These are phyloP conservation scores for Yamadazyma aaseri DNA, from an alignment of 1,139 yeast species.

Conservation along the genomic window DNA sequence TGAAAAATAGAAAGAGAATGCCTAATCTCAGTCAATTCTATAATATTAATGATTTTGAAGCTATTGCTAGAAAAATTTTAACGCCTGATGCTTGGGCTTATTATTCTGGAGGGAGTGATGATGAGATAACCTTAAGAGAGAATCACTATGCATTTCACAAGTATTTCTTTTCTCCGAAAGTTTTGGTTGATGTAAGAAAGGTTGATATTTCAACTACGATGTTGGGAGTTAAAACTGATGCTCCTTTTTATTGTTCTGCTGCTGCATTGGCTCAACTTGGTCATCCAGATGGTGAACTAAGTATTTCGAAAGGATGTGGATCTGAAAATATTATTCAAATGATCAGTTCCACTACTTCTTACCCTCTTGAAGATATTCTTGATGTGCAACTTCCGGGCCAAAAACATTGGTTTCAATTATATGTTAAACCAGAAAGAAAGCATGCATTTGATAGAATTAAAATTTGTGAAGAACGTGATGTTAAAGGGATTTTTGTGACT, in stretches of 20 bases:
- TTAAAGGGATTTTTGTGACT: conserved; percentile 28
- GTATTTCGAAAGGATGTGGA: conserved; percentile 49
- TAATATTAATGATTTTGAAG: conserved; percentile 51
- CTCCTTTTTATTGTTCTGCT: conserved; percentile 59
- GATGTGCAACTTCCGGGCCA: conserved; percentile 37
- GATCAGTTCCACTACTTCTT: conserved; percentile 57
- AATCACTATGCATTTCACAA: conserved; percentile 82
- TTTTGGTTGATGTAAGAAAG: conserved; percentile 60
- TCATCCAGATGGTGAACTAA: conserved; percentile 55
- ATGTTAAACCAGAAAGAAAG: conserved; percentile 38
- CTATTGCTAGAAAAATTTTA: conserved; percentile 65
- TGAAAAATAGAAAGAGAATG: conserved; percentile 1
- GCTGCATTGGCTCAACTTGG: conserved; percentile 59
- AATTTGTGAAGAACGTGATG: conserved; percentile 21
- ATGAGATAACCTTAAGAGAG: conserved; percentile 79
- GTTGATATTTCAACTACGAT: conserved; percentile 46
- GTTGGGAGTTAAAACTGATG: conserved; percentile 48
- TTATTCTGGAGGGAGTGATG: conserved; percentile 83
- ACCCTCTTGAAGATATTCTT: conserved; percentile 55
- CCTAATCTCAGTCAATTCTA: conserved; percentile 8
- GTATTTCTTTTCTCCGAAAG: conserved; percentile 73
- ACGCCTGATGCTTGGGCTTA: conserved; percentile 82
- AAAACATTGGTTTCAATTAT: conserved; percentile 42
- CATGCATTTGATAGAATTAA: conserved; percentile 18
- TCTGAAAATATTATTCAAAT: conserved; percentile 50